Evolutionary conservation across 345 rosid genomes (phyloP).

Genomic region (Murraya paniculata): DNA sequence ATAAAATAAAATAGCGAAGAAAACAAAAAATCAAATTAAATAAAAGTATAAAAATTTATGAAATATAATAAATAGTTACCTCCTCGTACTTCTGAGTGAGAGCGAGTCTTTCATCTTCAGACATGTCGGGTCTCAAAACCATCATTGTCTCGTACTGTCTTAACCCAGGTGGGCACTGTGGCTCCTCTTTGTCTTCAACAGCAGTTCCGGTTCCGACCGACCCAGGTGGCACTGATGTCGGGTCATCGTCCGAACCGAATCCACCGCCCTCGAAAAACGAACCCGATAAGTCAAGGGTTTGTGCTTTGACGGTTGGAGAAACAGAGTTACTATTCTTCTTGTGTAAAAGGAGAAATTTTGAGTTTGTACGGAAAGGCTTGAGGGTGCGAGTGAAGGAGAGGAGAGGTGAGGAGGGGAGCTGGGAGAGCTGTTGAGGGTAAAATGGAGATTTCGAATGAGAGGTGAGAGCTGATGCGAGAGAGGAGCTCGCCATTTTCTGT

Average conservation of each 20-base stretch:
- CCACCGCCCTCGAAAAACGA: conserved; percentile 71
- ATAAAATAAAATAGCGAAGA: background rate
- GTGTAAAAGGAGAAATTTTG: conserved; percentile 24
- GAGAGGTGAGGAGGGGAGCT: conserved; percentile 29
- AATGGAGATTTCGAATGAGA: conserved; percentile 31
- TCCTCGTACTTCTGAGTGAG: conserved; percentile 96
- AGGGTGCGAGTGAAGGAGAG: conserved; percentile 43
- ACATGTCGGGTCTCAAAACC: conserved; percentile 92
- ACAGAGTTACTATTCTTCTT: background rate
- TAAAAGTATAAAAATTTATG: background rate
- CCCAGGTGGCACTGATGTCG: conserved; percentile 38
- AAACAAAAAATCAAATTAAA: background rate
- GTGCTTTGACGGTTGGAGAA: conserved; percentile 41
- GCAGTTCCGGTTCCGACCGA: conserved; percentile 49
- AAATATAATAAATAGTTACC: conserved; percentile 37
- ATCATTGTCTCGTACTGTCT: conserved; percentile 84
- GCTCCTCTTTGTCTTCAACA: conserved; percentile 70
- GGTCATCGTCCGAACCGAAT: conserved; percentile 70
- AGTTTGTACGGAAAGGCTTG: conserved; percentile 33
- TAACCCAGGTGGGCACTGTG: conserved; percentile 92
- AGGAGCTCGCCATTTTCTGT: conserved; percentile 48
- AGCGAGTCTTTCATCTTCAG: conserved; percentile 86
- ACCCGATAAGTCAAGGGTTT: conserved; percentile 69
- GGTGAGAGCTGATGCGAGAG: conserved; percentile 30
- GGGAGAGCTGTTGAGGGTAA: conserved; percentile 33